A percentile compares a stretch with the other conserved stretches of the same genome.
These are phyloP conservation scores for Polychaeton citri DNA, from an alignment of 2,329 filamentous ascomycete species.

Conservation along the genomic window DNA sequence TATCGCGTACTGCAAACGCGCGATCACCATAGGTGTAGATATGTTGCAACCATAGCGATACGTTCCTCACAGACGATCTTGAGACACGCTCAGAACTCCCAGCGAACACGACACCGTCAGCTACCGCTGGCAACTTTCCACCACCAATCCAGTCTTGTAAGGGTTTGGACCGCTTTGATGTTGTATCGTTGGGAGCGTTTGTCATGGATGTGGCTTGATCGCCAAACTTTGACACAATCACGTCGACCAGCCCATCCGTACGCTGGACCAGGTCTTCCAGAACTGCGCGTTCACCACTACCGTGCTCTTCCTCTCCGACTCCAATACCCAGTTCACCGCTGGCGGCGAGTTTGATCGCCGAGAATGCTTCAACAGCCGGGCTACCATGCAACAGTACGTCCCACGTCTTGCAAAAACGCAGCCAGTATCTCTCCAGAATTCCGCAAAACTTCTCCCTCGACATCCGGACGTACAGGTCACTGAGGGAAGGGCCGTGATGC, in stretches of 20 bases:
- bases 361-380: slow-evolving; percentile 64
- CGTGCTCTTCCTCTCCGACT: slow-evolving; percentile 89
- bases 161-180: background rate
- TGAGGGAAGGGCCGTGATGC: slow-evolving; percentile 68
- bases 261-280: slow-evolving; percentile 73
- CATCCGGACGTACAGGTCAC: slow-evolving; percentile 52
- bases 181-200: background rate
- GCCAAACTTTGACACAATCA: slow-evolving; percentile 79
- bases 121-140: slow-evolving; percentile 51
- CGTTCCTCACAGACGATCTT: slow-evolving; percentile 53
- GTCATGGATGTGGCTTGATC: slow-evolving; percentile 28
- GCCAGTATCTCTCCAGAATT: slow-evolving; percentile 72
- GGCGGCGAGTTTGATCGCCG: slow-evolving; percentile 74
- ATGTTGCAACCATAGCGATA: slow-evolving; percentile 80
- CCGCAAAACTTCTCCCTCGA: slow-evolving; percentile 56
- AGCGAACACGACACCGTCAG: slow-evolving; percentile 73
- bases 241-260: slow-evolving; percentile 73
- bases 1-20: slow-evolving; percentile 74
- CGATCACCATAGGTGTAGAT: slow-evolving; percentile 72
- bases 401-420: slow-evolving; percentile 54
- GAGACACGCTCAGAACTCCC: slow-evolving; percentile 63
- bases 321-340: slow-evolving; percentile 87
- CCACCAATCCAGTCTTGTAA: slow-evolving; percentile 54
- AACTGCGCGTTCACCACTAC: slow-evolving; percentile 85
- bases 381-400: slow-evolving; percentile 84